These are phyloP conservation scores for Aspergillus hiratsukae DNA, from an alignment of 2,329 filamentous ascomycete genomes.

Conservation along the genomic window DNA sequence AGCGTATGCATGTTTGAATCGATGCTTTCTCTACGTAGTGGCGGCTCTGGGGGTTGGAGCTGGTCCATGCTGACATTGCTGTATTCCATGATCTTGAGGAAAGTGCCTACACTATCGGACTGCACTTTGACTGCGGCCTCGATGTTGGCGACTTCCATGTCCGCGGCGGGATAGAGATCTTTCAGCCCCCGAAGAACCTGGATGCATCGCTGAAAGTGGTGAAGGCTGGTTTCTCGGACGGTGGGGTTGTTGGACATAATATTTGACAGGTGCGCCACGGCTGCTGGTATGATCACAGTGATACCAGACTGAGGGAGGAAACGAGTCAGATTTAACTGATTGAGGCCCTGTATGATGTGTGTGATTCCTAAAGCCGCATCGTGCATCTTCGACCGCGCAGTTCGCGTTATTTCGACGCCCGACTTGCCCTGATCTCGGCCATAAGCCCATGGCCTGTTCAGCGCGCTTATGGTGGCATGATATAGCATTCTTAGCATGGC, in stretches of 20 bases:
- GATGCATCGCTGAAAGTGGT: slow-evolving; percentile 81
- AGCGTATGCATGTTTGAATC: slow-evolving; percentile 10
- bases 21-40: slow-evolving; percentile 11
- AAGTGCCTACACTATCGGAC: slow-evolving; percentile 23
- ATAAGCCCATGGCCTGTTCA: slow-evolving; percentile 80
- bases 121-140: slow-evolving; percentile 32
- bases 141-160: slow-evolving; percentile 55
- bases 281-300: slow-evolving; percentile 78
- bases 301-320: slow-evolving; percentile 81
- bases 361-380: slow-evolving; percentile 78
- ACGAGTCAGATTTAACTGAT: slow-evolving; percentile 63
- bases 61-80: slow-evolving; percentile 12
- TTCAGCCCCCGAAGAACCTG: slow-evolving; percentile 75
- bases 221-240: slow-evolving; percentile 64
- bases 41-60: slow-evolving; percentile 1
- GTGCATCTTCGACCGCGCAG: slow-evolving; percentile 71
- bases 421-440: slow-evolving; percentile 48
- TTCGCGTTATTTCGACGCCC: slow-evolving; percentile 60
- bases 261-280: slow-evolving; percentile 83
- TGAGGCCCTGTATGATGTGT: slow-evolving; percentile 68
- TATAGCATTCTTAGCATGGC: slow-evolving; percentile 88
- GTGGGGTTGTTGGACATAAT: slow-evolving; percentile 72
- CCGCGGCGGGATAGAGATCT: slow-evolving; percentile 80
- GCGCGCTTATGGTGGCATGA: slow-evolving; percentile 80
- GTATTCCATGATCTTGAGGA: slow-evolving; percentile 30